Evolutionary conservation across 495 filamentous ascomycete genomes (phyloP).

Genomic region (Friedmanniomyces endolithicus): DNA sequence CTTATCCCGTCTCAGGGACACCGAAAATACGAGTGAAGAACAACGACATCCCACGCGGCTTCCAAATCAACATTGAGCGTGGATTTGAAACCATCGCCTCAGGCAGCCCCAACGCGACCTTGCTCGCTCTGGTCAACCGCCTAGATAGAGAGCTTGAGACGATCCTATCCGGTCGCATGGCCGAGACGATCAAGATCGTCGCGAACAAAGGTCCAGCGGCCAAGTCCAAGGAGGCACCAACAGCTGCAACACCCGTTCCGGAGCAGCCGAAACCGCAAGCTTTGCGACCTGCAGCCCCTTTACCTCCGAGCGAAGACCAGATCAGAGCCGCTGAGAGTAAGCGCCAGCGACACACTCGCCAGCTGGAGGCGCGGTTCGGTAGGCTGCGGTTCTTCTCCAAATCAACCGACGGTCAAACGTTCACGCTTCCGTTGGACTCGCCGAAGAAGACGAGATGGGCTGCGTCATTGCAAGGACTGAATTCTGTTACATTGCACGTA

Average conservation of each 20-base stretch:
- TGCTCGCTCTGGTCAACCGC: constrained; percentile 56
- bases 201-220: constrained; percentile 39
- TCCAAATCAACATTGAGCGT: constrained; percentile 65
- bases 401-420: constrained; percentile 56
- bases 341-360: constrained; percentile 53
- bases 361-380: constrained; percentile 70
- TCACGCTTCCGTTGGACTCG: constrained; percentile 61
- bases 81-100: constrained; percentile 62
- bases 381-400: constrained; percentile 56
- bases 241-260: neutral
- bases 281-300: neutral
- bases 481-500: constrained; percentile 55
- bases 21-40: constrained; percentile 59
- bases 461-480: constrained; percentile 46
- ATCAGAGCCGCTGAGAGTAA: constrained; percentile 41
- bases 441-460: constrained; percentile 51
- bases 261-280: neutral
- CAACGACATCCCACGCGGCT: constrained; percentile 65
- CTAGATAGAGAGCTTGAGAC: constrained; percentile 65
- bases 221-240: neutral
- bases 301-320: neutral
- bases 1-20: constrained; percentile 41
- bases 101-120: constrained; percentile 42
- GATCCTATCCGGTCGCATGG: constrained; percentile 58
- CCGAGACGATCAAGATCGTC: constrained; percentile 66